Evolutionary conservation across 2,329 filamentous ascomycete species (phyloP), one percentile per base, ranked within the genome.

Genomic region (Didymella sp.): DNA sequence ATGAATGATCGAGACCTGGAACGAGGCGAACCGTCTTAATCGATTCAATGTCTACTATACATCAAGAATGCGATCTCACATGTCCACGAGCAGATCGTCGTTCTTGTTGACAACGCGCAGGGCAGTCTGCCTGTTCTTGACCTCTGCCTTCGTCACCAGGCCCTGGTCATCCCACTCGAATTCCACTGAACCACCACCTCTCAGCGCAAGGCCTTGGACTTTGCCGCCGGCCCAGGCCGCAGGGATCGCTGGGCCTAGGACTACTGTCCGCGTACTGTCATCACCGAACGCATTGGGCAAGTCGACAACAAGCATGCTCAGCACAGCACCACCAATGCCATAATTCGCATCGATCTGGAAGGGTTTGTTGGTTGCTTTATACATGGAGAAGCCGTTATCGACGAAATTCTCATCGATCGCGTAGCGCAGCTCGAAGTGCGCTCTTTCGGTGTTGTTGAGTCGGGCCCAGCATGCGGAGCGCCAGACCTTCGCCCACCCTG

Each of bases 271-370:
- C 11, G 42, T 46, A 0, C 31, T 25, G 2, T 42, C 12, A 2
- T 61, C 65, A 0, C 55, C 64, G 7, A 71, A 59, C 0, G 79
- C 77, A 37, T 13, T 28, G 13, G 64, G 61, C 50, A 83, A 48
- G 67, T 85, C 81, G n/a, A 84, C 77, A 44, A 83, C 76, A 37
- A 85, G 66, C 81, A 85, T 81, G 55, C 77, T 75, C 51, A 85
- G 57, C 48, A 84, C 75, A 0, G 81, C 82, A 0, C 81, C 84
- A 2, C 82, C 84, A 48, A 84, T 83, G 4, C 83, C 84, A 58
- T 84, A 85, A 64, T 86, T 86, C 6, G 83, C 84, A 66, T 86
- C 84, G 54, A 86, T 85, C 72, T 86, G 84, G 60, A 86, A 86
- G 1, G 84, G 82, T 43, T 72, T 69, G 6, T 76, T 69, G 9